These are phyloP conservation scores for Asterella californica DNA, from an alignment of 225 moss, liverwort and hornwort genomes.

Conservation along the genomic window DNA sequence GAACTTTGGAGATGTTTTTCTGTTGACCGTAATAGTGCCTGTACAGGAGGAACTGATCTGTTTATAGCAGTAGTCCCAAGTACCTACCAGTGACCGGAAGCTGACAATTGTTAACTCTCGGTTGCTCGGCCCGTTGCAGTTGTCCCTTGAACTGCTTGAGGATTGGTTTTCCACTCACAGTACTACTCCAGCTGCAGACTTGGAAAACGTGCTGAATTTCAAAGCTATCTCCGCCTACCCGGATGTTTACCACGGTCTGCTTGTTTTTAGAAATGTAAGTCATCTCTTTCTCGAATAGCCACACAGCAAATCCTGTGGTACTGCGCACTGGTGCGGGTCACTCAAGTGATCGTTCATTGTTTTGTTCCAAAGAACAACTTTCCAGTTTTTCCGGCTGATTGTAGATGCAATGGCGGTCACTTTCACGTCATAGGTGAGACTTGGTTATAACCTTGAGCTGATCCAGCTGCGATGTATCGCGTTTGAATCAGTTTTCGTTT, in stretches of 20 bases:
- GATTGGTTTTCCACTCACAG: constrained; percentile 64
- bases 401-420: too few relatives aligned
- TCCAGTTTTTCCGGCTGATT: neutral
- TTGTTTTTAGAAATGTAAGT: constrained; percentile 41
- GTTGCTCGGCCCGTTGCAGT: constrained; percentile 40
- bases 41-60: neutral
- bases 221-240: constrained; percentile 67
- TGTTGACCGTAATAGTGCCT: neutral
- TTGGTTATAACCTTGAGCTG: neutral
- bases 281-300: neutral
- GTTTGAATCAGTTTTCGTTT: neutral
- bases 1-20: neutral
- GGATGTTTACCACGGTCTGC: constrained; percentile 52
- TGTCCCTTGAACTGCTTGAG: constrained; percentile 76
- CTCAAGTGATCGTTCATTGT: neutral
- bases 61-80: neutral
- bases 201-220: constrained; percentile 55
- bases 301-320: neutral
- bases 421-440: neutral
- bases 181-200: constrained; percentile 35
- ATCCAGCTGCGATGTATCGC: neutral
- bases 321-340: neutral
- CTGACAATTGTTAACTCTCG: neutral
- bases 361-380: neutral
- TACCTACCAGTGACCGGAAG: neutral